Base-by-base conservation (phyloP, 1,284 basidiomycete genomes). In the Coniophora puteana region DNA sequence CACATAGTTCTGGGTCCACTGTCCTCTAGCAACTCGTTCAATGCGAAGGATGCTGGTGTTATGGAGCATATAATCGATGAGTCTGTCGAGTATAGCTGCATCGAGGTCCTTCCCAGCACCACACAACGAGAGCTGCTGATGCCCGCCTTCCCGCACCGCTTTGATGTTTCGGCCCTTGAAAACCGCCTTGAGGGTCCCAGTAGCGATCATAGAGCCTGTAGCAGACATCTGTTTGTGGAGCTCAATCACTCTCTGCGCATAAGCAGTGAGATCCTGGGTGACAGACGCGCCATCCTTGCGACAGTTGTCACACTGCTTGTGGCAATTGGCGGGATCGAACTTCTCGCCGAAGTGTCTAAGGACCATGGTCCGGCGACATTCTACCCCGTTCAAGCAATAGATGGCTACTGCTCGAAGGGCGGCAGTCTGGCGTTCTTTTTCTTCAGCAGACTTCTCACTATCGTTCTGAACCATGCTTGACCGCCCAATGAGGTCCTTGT, bases 281-380 rank as follows among this genome's bases (percentile, higher is more conserved):
- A 65, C 49, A 5, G 70, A 50, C 4, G 58, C 65, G n/a, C 68
- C 62, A 23, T 63, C 62, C 40, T 74, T 66, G 30, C 68, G 59
- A 58, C 90, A 93, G 50, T 88, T 92, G 61, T 93, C 83, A 57
- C 91, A 93, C 8, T 71, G 69, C 39, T 70, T 66, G 22, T 69
- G 62, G 56, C 93, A 95, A 22, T 71, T 47, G 8, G 57, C 61
- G 23, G 67, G 55, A 42, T 76, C 70, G 53, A 89, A 85, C 28
- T 70, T 71, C 58, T 92, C 87, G 46, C 73, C 72, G 43, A 81
- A 78, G 47, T 89, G 87, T 27, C 72, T 74, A 31, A 99, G 74
- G 14, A 99, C 72, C 54, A 92, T 89, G 3, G 77, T 74, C 2
- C 96, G 83, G 8, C 96, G 83, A 56, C 95, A 99, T 51, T 92